Evolutionary conservation across 768 basidiomycete species (phyloP), one percentile per base, ranked within the genome.

Genomic region (Mycena kentingensis): DNA sequence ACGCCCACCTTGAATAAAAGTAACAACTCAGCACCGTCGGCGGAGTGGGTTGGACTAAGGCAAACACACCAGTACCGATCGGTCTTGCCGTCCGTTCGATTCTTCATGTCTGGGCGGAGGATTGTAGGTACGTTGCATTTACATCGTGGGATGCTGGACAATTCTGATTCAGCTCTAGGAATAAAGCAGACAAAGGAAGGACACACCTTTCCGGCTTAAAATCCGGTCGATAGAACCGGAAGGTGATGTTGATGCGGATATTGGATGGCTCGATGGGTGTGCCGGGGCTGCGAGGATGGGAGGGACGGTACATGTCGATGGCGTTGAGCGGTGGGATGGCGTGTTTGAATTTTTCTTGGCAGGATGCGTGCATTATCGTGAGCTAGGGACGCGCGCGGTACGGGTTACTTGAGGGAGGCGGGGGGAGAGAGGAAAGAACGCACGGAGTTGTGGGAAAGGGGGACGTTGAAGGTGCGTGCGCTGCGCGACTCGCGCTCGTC

Each of bases 221-320:
- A 68, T 93, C 90, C 5, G 91, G 91, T 49, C 91, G 80, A 58
- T 86, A 93, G 64, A 93, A 93, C 15, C 91, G 79, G 65, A 93
- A 93, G 1, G 90, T 93, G 51, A 93, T 85, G 60, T 93, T 93
- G 62, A 93, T 90, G 22, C 89, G 81, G 58, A 78, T 83, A 55
- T 82, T 90, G 7, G 80, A 84, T 2, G 81, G 72, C 42, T 81
- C 77, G 38, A 70, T 69, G 3, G 52, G 57, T 5, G 27, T 60
- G 24, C 63, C 67, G 4, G 65, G 58, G 2, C 60, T 60, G 39
- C 57, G 62, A 28, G 84, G 80, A 56, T 68, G 77, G 1, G 77
- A 63, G 4, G 90, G 89, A 27, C 78, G 79, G 64, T 82, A 91
- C n/a, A 87, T 60, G 62, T 93, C 90, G 34, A 93, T 77, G 2